Conservation (phyloP, 352 stramenopile species). For the Halophytophthora polymorphica region DNA sequence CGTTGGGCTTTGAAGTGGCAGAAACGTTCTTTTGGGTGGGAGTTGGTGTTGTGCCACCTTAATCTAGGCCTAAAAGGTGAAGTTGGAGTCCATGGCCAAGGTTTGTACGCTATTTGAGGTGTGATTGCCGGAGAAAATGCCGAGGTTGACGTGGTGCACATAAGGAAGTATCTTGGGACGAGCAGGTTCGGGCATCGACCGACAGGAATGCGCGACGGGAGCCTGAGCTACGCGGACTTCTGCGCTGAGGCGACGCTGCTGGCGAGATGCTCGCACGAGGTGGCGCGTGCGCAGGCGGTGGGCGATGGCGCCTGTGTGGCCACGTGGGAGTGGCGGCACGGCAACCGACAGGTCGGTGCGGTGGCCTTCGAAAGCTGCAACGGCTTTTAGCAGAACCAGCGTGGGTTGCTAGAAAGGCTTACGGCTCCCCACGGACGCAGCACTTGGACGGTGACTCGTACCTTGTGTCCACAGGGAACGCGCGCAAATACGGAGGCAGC, state of each 20-base stretch:
- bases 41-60: too few relatives aligned
- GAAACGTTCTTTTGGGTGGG: too few relatives aligned
- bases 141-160: too few relatives aligned
- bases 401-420: background rate
- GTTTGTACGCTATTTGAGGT: too few relatives aligned
- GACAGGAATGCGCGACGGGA: conserved; percentile 20
- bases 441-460: conserved; percentile 63
- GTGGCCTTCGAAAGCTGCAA: background rate
- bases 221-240: conserved; percentile 53
- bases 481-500: background rate
- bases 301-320: conserved; percentile 3
- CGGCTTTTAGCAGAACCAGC: background rate
- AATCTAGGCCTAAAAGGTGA: too few relatives aligned
- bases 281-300: conserved; percentile 9
- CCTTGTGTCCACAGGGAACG: conserved; percentile 58
- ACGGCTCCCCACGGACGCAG: conserved; percentile 23
- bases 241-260: conserved; percentile 42
- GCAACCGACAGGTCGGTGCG: conserved; percentile 37
- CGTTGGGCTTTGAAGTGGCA: background rate
- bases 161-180: too few relatives aligned
- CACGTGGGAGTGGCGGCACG: conserved; percentile 62
- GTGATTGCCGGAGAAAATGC: too few relatives aligned
- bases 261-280: conserved; percentile 30
- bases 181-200: too few relatives aligned
- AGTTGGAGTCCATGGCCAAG: too few relatives aligned